Conservation (phyloP, 768 basidiomycete species). For the Mycena vitilis region DNA sequence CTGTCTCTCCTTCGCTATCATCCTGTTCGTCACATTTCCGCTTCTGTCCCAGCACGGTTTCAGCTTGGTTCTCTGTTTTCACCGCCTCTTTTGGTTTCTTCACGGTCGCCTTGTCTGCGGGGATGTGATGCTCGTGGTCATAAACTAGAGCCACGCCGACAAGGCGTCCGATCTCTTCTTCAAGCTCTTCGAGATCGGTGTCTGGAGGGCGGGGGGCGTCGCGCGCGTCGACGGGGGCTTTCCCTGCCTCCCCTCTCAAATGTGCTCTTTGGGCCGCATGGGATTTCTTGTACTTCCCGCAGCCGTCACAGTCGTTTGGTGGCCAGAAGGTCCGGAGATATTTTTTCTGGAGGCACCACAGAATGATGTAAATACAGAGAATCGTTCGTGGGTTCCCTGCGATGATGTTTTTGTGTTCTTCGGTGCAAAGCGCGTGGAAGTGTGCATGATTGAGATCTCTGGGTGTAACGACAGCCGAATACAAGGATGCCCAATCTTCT, state of each 20-base stretch:
- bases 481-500: neutral
- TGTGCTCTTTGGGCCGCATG: neutral
- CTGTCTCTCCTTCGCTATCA: neutral
- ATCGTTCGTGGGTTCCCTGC: conserved; percentile 6
- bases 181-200: neutral
- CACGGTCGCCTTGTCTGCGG: neutral
- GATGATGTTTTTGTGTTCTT: conserved; percentile 29
- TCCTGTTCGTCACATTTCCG: too few species aligned
- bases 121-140: conserved; percentile 5
- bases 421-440: conserved; percentile 11
- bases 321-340: conserved; percentile 15
- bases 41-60: too few species aligned
- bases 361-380: conserved; percentile 13
- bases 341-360: conserved; percentile 15
- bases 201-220: neutral
- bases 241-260: neutral
- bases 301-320: neutral
- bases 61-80: too few species aligned
- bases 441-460: conserved; percentile 1
- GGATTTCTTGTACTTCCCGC: conserved; percentile 7
- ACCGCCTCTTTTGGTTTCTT: too few species aligned
- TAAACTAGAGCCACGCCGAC: neutral
- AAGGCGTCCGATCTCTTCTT: neutral
- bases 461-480: neutral
- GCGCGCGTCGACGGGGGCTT: neutral